These are phyloP conservation scores for Phytophthora citrophthora DNA, from an alignment of 352 stramenopile genomes.

Conservation along the genomic window DNA sequence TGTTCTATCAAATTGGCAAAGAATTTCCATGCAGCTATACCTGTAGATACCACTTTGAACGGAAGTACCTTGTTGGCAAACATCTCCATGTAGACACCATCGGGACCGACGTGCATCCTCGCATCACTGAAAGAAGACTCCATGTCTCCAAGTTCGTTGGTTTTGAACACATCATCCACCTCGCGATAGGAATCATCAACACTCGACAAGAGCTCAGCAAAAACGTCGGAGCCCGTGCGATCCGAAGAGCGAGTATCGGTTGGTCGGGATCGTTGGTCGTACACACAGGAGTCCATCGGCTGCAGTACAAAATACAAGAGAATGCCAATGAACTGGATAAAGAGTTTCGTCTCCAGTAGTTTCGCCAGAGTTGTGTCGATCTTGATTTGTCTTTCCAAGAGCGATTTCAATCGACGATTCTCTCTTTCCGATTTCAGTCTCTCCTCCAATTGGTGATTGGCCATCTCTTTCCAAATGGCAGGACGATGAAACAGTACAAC, in stretches of 20 bases:
- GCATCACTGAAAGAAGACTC: slow-evolving; percentile 45
- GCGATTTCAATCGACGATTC: slow-evolving; percentile 56
- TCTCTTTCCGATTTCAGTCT: slow-evolving; percentile 58
- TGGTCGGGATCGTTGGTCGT: slow-evolving; percentile 27
- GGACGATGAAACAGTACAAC: not conserved
- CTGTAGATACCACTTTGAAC: slow-evolving; percentile 43
- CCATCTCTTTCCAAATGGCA: not conserved
- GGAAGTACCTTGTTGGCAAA: slow-evolving; percentile 57
- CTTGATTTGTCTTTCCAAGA: slow-evolving; percentile 70
- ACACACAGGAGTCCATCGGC: slow-evolving; percentile 40
- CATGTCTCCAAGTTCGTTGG: slow-evolving; percentile 33
- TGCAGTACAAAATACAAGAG: slow-evolving; percentile 9
- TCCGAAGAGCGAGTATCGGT: slow-evolving; percentile 31
- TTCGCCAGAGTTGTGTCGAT: slow-evolving; percentile 58
- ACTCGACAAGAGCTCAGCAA: slow-evolving; percentile 42
- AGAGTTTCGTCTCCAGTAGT: slow-evolving; percentile 36
- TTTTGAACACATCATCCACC: slow-evolving; percentile 43
- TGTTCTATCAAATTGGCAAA: slow-evolving; percentile 50
- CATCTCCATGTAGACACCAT: slow-evolving; percentile 50
- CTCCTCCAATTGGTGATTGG: slow-evolving; percentile 45
- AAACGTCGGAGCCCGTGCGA: slow-evolving; percentile 33
- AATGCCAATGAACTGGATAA: not conserved
- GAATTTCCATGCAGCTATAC: slow-evolving; percentile 49
- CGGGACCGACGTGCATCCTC: slow-evolving; percentile 40
- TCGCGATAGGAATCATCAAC: slow-evolving; percentile 46